These are phyloP conservation scores for Arabidopsis lyrata DNA, from an alignment of 441 rosid genomes.

Conservation along the genomic window DNA sequence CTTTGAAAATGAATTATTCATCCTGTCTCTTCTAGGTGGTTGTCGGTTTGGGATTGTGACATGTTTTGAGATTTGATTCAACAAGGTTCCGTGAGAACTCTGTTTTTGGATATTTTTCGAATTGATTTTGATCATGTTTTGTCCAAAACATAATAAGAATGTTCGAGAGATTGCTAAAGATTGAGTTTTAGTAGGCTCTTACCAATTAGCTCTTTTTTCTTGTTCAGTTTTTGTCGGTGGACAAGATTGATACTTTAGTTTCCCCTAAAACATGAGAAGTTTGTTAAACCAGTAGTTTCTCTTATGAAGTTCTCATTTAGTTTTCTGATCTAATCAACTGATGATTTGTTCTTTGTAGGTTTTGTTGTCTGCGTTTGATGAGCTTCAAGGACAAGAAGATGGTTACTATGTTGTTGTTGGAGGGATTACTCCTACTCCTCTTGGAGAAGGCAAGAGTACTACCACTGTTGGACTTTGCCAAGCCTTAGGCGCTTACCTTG, in stretches of 20 bases:
- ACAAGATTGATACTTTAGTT: not conserved
- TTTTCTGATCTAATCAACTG: conserved; percentile 10
- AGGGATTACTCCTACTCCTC: conserved; percentile 98
- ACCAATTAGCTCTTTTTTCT: not conserved
- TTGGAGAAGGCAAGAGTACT: conserved; percentile 98
- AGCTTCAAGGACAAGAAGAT: conserved; percentile 72
- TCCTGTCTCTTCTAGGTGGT: conserved; percentile 11
- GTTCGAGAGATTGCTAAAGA: not conserved
- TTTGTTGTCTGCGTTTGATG: conserved; percentile 78
- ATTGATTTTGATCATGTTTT: not conserved
- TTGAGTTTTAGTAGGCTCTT: not conserved
- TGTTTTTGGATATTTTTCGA: conserved; percentile 5
- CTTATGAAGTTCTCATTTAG: not conserved
- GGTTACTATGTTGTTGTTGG: conserved; percentile 98
- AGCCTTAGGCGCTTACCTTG: conserved; percentile 93
- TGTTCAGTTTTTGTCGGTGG: not conserved
- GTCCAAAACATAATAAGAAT: not conserved
- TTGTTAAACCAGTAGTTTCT: not conserved
- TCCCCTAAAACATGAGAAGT: not conserved
- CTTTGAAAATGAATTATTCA: not conserved
- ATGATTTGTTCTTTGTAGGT: conserved; percentile 52
- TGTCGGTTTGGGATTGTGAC: not conserved
- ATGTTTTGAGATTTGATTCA: conserved; percentile 3
- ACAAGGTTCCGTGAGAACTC: conserved; percentile 3
- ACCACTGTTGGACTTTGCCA: conserved; percentile 98